A percentile compares a stretch with the other conserved stretches of the same genome.
Conservation (phyloP, 1,139 yeast genomes). For the Yamadazyma dushanensis region DNA sequence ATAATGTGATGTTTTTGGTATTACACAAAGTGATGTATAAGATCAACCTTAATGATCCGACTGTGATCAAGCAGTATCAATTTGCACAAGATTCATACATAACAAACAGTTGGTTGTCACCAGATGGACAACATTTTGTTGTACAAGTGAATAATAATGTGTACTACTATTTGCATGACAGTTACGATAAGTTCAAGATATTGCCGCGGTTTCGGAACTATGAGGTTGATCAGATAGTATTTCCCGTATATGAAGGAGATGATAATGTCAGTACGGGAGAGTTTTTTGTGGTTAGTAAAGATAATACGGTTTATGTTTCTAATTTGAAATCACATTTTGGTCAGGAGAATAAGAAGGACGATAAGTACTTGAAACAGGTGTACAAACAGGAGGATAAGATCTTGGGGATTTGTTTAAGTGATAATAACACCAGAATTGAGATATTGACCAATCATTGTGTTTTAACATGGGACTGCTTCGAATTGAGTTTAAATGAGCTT, state of each 20-base stretch:
- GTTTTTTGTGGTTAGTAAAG: constrained; percentile 30
- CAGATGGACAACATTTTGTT: constrained; percentile 38
- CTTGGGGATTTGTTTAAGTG: constrained; percentile 24
- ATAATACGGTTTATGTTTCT: constrained; percentile 30
- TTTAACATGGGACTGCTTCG: constrained; percentile 39
- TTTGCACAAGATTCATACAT: constrained; percentile 24
- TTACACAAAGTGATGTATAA: constrained; percentile 23
- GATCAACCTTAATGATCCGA: constrained; percentile 40
- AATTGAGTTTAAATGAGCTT: constrained; percentile 29
- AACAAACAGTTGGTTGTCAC: constrained; percentile 39
- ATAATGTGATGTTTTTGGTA: constrained; percentile 38
- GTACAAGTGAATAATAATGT: constrained; percentile 25
- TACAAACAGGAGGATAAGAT: constrained; percentile 19
- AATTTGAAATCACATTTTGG: constrained; percentile 27
- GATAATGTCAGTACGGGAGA: constrained; percentile 23
- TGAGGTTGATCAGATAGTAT: constrained; percentile 26
- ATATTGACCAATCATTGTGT: constrained; percentile 20
- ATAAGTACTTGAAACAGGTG: constrained; percentile 33
- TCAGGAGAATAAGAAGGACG: constrained; percentile 34
- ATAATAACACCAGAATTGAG: constrained; percentile 25
- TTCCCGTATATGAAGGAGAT: constrained; percentile 12
- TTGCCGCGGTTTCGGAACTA: constrained; percentile 34
- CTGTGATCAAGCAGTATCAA: constrained; percentile 30
- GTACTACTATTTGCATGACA: constrained; percentile 33
- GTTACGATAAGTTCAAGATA: constrained; percentile 33